These are phyloP conservation scores for Arthrobotrys entomopaga DNA, from an alignment of 2,329 filamentous ascomycete species.

Conservation along the genomic window DNA sequence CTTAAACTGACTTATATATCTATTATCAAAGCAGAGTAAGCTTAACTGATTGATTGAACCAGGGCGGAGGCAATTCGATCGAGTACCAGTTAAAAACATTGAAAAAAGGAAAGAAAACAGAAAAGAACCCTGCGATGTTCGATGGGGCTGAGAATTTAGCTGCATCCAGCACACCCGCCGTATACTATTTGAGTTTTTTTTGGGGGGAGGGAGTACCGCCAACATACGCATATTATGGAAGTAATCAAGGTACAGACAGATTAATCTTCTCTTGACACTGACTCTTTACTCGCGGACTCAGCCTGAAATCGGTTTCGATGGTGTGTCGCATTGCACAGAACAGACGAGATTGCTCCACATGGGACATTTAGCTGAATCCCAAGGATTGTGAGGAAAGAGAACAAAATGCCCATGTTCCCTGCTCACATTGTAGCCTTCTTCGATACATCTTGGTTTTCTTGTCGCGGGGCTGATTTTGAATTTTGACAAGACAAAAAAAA, in stretches of 20 bases:
- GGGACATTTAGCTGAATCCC: no score
- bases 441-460: not conserved
- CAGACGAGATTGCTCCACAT: not conserved
- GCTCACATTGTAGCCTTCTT: not conserved
- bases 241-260: not conserved
- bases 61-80: slow-evolving; percentile 8
- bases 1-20: slow-evolving; percentile 1
- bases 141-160: slow-evolving; percentile 55
- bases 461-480: slow-evolving; percentile 1
- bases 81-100: no score
- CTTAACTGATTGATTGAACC: slow-evolving; percentile 8
- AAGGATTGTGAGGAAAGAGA: no score
- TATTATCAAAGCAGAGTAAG: slow-evolving; percentile 19
- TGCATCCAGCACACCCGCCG: slow-evolving; percentile 37
- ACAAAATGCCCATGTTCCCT: no score
- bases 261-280: slow-evolving; percentile 1
- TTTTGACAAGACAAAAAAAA: no score
- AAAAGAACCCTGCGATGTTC: slow-evolving; percentile 24
- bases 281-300: slow-evolving; percentile 10
- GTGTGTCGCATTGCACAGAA: slow-evolving; percentile 17
- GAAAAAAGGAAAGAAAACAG: not conserved
- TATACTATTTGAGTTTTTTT: slow-evolving; percentile 51
- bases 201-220: not conserved
- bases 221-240: not conserved
- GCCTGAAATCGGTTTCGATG: slow-evolving; percentile 21